Conservation (phyloP, 305 asterid species). For the Lippia alba region DNA sequence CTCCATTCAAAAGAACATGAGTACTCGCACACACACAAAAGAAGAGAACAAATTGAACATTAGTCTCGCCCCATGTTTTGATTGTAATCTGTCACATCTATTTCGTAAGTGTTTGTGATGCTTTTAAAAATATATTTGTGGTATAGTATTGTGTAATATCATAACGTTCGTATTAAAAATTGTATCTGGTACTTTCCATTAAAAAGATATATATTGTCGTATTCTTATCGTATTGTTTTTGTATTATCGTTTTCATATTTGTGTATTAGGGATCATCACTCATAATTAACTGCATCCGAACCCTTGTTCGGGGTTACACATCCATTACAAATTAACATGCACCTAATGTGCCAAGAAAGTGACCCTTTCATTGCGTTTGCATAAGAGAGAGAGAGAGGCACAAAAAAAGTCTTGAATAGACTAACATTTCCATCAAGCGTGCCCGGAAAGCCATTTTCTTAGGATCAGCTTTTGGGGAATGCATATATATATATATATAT, state of each 20-base stretch:
- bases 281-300: conserved; percentile 5
- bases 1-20: too few relatives aligned
- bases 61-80: too few relatives aligned
- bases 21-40: too few relatives aligned
- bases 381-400: conserved; percentile 17
- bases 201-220: too few relatives aligned
- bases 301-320: conserved; percentile 31
- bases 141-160: too few relatives aligned
- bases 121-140: too few relatives aligned
- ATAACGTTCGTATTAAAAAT: too few relatives aligned
- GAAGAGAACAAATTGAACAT: too few relatives aligned
- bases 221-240: background rate
- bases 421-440: conserved; percentile 40
- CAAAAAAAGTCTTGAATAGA: conserved; percentile 23
- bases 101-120: too few relatives aligned
- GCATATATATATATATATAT: background rate
- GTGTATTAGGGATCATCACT: too few relatives aligned
- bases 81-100: too few relatives aligned
- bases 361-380: conserved; percentile 21
- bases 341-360: conserved; percentile 28
- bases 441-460: conserved; percentile 50
- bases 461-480: conserved; percentile 32
- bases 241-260: background rate
- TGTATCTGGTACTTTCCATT: too few relatives aligned
- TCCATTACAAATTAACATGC: conserved; percentile 11